These are phyloP conservation scores for Neltuma alba DNA, from an alignment of 306 rosid genomes.

Conservation along the genomic window DNA sequence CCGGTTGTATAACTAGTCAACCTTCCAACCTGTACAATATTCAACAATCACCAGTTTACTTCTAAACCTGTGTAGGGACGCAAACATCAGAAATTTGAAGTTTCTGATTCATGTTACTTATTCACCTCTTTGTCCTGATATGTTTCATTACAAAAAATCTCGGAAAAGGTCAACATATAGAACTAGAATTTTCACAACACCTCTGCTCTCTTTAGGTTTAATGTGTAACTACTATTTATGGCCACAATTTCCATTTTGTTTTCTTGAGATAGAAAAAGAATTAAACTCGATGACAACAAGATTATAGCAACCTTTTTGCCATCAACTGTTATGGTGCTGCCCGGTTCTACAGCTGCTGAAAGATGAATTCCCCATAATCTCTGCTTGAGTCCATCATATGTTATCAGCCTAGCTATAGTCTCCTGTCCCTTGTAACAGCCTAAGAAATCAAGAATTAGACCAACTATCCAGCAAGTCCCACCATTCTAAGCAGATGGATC, in stretches of 20 bases:
- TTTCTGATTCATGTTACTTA: conserved; percentile 16
- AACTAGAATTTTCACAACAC: conserved; percentile 25
- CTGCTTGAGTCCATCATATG: conserved; percentile 92
- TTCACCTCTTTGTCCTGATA: not conserved
- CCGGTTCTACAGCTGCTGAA: conserved; percentile 78
- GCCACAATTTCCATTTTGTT: not conserved
- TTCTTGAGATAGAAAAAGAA: conserved; percentile 1
- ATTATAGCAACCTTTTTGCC: conserved; percentile 65
- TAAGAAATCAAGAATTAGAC: conserved; percentile 46
- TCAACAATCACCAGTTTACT: conserved; percentile 24
- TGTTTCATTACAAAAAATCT: conserved; percentile 9
- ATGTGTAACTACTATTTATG: conserved; percentile 1
- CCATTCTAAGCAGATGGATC: conserved; percentile 26
- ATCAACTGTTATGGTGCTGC: conserved; percentile 65
- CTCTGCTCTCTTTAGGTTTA: conserved; percentile 12
- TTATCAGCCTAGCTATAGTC: conserved; percentile 88
- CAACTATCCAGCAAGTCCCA: conserved; percentile 12
- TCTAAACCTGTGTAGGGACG: conserved; percentile 22
- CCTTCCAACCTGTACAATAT: conserved; percentile 76
- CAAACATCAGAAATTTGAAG: conserved; percentile 16
- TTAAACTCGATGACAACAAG: conserved; percentile 19
- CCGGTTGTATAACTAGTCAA: conserved; percentile 82
- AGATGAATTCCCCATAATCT: conserved; percentile 86
- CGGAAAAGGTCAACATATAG: conserved; percentile 2
- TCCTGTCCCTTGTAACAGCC: conserved; percentile 98